Conservation (phyloP, 2,329 filamentous ascomycete genomes). For the Lomentospora prolificans region DNA sequence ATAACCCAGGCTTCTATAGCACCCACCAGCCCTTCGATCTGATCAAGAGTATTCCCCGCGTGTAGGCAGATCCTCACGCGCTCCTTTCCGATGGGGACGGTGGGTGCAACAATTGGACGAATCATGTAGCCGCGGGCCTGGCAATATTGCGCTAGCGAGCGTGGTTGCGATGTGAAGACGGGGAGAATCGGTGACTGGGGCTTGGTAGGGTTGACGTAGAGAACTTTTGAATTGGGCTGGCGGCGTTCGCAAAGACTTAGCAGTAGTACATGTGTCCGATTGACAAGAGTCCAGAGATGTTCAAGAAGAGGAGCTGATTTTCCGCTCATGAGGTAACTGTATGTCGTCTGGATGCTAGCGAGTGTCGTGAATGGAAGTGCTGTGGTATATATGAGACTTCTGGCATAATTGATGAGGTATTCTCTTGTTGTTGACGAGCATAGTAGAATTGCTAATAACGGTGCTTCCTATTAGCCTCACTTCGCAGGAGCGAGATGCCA, state of each 20-base stretch:
- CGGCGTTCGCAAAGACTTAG: constrained; percentile 20
- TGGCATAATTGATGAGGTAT: constrained; percentile 67
- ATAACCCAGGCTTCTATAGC: constrained; percentile 38
- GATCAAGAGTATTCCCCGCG: constrained; percentile 48
- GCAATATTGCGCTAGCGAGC: constrained; percentile 48
- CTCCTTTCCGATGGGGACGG: constrained; percentile 53
- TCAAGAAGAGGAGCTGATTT: constrained; percentile 27
- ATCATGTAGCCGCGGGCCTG: constrained; percentile 51
- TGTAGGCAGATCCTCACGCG: constrained; percentile 59
- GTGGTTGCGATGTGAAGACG: constrained; percentile 46
- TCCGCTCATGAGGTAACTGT: constrained; percentile 43
- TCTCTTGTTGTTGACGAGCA: constrained; percentile 48
- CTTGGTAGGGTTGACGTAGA: constrained; percentile 20
- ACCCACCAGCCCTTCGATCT: constrained; percentile 44
- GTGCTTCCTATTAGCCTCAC: no score
- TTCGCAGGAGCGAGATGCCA: no score
- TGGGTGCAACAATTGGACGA: constrained; percentile 58
- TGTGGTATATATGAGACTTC: constrained; percentile 67
- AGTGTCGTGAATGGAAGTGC: constrained; percentile 54
- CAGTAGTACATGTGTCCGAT: constrained; percentile 33
- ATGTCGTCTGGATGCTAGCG: constrained; percentile 46
- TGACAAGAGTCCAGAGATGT: constrained; percentile 35
- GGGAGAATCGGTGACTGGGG: constrained; percentile 56
- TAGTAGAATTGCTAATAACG: constrained; percentile 47
- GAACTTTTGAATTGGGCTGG: constrained; percentile 15